phyloP scores from a whole-genome alignment of 208 protist species.

The Leishmania arabica region DNA sequence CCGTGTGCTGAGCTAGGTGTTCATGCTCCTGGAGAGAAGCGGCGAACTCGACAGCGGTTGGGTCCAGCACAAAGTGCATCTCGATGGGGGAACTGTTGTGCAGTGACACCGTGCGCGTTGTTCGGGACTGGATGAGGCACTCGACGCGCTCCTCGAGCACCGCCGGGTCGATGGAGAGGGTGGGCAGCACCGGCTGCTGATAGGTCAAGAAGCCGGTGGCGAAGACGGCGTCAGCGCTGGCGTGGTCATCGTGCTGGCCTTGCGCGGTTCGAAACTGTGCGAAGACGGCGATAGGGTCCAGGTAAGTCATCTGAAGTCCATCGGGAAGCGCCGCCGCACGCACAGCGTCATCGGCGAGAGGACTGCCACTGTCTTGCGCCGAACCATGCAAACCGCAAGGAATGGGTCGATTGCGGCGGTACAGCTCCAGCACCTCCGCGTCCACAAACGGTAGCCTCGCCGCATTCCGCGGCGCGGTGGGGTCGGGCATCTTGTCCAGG shows the following conservation, averaged over 20 bases:
- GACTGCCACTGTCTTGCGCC: not conserved
- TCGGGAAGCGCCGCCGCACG: not conserved
- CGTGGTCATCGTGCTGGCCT: not conserved
- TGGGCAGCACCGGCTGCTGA: constrained; percentile 61
- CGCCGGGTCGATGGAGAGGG: constrained; percentile 58
- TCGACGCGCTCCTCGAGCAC: constrained; percentile 78
- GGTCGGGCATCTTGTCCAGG: constrained; percentile 66
- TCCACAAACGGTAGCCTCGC: constrained; percentile 28
- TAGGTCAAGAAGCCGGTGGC: constrained; percentile 79
- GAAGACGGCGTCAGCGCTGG: constrained; percentile 41
- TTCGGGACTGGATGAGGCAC: constrained; percentile 68
- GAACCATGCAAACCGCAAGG: constrained; percentile 14
- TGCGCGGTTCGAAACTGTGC: constrained; percentile 12
- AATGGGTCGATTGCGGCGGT: constrained; percentile 27
- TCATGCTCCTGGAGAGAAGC: constrained; percentile 16
- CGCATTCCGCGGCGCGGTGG: constrained; percentile 19
- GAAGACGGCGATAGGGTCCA: constrained; percentile 30
- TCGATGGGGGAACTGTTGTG: constrained; percentile 70
- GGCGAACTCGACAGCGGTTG: constrained; percentile 46
- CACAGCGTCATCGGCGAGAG: not conserved
- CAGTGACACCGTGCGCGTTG: constrained; percentile 73
- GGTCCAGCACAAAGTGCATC: constrained; percentile 79
- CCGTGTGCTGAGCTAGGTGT: not conserved
- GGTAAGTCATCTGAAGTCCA: constrained; percentile 28
- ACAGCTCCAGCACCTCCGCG: constrained; percentile 31